Base-by-base conservation (phyloP, 1,139 yeast genomes). In the Oligophagozyma castellii region DNA sequence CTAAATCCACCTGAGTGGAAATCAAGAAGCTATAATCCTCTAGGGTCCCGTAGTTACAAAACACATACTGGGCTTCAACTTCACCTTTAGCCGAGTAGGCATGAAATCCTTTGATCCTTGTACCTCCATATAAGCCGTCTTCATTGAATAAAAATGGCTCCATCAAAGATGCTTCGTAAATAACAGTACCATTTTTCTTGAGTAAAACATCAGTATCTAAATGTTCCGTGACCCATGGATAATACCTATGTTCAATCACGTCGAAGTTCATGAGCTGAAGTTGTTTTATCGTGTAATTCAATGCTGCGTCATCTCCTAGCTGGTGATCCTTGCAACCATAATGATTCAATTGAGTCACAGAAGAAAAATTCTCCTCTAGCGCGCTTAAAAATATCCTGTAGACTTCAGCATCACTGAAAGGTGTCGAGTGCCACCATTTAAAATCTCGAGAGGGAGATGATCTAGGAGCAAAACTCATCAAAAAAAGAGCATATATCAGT, bases 381-480 rank as follows among this genome's bases (percentile, higher is more conserved):
- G 57, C 49, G 21, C 55, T 53, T 26, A 65, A 37, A 35, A 52
- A 65, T 24, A 66, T 54, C 27, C 86, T 53, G 39, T 73, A 67
- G 16, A 74, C 65, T 37, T 77, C 89, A n/a, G 69, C 63, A 35
- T 65, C 67, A 3, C 84, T 73, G 29, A 76, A 46, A 31, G 58
- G 66, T 16, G 75, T 65, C 14, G 74, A 72, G 52, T 83, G 83
- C 44, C 81, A 55, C 31, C 94, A 57, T 42, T 89, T 65, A 49
- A 80, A 72, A 52, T 86, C 96, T 38, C 95, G 62, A 30, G 79
- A 72, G 12, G 83, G 58, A 2, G 95, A 80, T 1, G 96, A 83
- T 35, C 95, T 57, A 2, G 95, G 95, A 16, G 84, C 60, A 48
- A 86, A 86, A 1, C 80, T 71, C 29, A 83, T 59, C 32, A 78